Evolutionary conservation across 1,284 basidiomycete species (phyloP), one percentile per base, ranked within the genome.

Genomic region (Fomitopsis betulina): DNA sequence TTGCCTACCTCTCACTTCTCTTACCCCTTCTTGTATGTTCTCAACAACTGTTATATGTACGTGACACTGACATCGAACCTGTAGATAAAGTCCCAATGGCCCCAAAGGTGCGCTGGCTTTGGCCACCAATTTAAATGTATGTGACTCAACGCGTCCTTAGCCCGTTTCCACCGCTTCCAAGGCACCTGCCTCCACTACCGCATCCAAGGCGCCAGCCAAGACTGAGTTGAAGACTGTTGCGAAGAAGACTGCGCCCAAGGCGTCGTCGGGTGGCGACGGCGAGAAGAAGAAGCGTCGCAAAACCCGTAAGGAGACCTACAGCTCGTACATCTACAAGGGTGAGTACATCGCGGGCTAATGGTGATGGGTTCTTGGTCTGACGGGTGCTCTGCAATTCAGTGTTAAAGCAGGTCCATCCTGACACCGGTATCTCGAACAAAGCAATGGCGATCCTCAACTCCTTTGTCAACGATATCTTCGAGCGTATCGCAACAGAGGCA

Each of bases 371-470:
- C 3, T 1, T 5, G 27, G 13, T 39, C 30, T 50, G 42, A 21
- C 17, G 17, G 6, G 43, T 57, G 50, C 45, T 49, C 49, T 59
- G 56, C 27, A 23, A 50, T 70, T 69, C 68, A 80, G 84, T 86
- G 59, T 76, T 86, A 63, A 86, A 85, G 77, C 82, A 84, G 67
- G 87, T 89, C 60, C 87, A 88, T 78, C 86, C 87, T 63, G 87
- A 89, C 72, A 88, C 86, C 63, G 87, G 86, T 82, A 87, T 88
- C 76, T 80, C 83, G 53, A 88, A 87, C 82, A 89, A 89, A 76
- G 86, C 86, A 54, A 89, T 89, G 87, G 79, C 82, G 56, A 87
- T 89, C 70, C 74, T 89, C 60, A 87, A 87, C 80, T 87, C 84
- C 10, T 86, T 86, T 69, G 83, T 86, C 65, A 82, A 83, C 62